Evolutionary conservation across 768 basidiomycete species (phyloP).

Genomic region (Tubosaeta brunneosetosa): DNA sequence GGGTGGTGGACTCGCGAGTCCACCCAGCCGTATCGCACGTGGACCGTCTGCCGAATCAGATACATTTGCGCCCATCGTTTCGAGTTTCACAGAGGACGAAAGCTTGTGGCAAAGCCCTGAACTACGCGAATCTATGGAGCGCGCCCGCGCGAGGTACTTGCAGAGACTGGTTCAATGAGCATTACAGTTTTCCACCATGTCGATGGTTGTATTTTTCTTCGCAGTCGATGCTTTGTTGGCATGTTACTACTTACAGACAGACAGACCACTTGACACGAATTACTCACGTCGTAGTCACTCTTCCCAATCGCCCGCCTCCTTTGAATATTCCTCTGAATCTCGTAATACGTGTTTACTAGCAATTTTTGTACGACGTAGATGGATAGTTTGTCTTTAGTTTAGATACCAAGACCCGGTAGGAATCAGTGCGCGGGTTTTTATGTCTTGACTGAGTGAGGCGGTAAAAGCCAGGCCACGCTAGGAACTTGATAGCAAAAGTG

Average conservation of each 20-base stretch:
- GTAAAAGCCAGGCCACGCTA: no score
- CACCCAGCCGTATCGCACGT: slow-evolving; percentile 17
- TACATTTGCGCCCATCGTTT: slow-evolving; percentile 14
- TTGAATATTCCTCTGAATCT: neutral
- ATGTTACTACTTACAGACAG: neutral
- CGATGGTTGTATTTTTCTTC: neutral
- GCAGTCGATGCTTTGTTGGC: neutral
- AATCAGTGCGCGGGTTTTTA: no score
- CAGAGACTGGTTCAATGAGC: slow-evolving; percentile 17
- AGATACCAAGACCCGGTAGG: neutral
- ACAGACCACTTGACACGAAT: neutral
- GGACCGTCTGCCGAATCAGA: slow-evolving; percentile 37
- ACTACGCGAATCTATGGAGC: slow-evolving; percentile 67
- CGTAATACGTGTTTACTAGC: slow-evolving; percentile 1
- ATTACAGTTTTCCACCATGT: neutral
- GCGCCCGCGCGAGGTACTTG: slow-evolving; percentile 44
- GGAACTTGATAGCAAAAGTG: no score
- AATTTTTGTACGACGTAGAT: slow-evolving; percentile 7
- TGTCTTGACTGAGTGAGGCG: no score
- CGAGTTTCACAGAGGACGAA: slow-evolving; percentile 42
- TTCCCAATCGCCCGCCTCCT: neutral
- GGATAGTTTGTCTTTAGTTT: neutral
- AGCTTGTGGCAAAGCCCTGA: slow-evolving; percentile 57
- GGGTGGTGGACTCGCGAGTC: slow-evolving; percentile 9
- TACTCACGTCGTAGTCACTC: slow-evolving; percentile 3